Base-by-base conservation (phyloP, 73 alveolate genomes). In the Paramecium octaurelia region DNA sequence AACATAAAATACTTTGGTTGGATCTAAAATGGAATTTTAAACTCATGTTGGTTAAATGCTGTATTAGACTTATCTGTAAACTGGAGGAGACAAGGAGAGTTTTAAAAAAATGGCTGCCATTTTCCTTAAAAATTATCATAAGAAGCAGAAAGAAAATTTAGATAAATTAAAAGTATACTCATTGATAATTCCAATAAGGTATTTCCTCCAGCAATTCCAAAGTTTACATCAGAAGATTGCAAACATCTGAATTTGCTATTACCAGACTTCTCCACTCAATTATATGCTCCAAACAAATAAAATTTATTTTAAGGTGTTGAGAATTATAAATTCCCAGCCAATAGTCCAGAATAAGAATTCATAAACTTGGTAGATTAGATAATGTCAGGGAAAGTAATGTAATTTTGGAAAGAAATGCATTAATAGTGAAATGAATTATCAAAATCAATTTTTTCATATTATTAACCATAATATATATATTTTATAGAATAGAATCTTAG, bases 381-480 rank as follows among this genome's bases (percentile, higher is more conserved):
- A 44, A 80, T 80, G 91, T 46, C 46, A 24, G 91, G 91, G 8
- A 80, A 80, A 48, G 91, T 80, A 9, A 80, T 80, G 91, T 46
- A 80, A 80, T 80, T 80, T 44, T 80, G 91, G 91, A 80, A 80
- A 48, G 91, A 80, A 48, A 80, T 80, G 91, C 91, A 80, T 80
- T 42, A 21, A 80, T 29, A 80, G 44, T 44, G 70, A 80, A 48
- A 50, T 50, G n/a, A 14, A 14, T 38, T 38, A 38, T 38, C 1
- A 1, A 38, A 38, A 38, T 38, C 44, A 38, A 38, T 38, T 38
- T 38, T 38, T 38, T 38, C 44, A 38, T 38, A 38, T 38, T 38
- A 0, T 38, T 38, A 38, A 6, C 1, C 44, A 6, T 38, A 6
- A 38, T 38, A 6, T 38, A 6, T 38, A 6, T 38, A 38, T 38